Percentiles rank a stretch among this genome's conserved stretches.
These are phyloP conservation scores for Annulohypoxylon moriforme DNA, from an alignment of 495 filamentous ascomycete genomes.

Conservation along the genomic window DNA sequence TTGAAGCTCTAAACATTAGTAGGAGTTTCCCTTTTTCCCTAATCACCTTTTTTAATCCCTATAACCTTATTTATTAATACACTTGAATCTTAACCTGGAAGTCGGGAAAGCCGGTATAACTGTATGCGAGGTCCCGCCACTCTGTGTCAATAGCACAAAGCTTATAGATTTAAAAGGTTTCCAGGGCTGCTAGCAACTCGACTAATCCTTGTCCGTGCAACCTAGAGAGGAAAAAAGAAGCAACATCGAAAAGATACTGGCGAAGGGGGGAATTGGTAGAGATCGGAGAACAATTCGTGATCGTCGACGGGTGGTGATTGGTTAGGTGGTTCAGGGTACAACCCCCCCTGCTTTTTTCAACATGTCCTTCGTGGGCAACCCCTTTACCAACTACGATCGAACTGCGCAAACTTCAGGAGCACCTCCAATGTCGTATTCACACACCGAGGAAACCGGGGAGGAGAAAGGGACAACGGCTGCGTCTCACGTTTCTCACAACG, in stretches of 20 bases:
- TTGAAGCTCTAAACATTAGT: background rate
- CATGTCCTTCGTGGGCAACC: constrained; percentile 58
- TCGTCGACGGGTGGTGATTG: background rate
- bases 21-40: background rate
- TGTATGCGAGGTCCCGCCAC: background rate
- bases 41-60: background rate
- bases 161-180: background rate
- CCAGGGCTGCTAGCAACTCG: background rate
- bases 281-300: background rate
- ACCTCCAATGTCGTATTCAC: constrained; percentile 21
- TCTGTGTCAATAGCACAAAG: background rate
- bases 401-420: constrained; percentile 53
- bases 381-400: constrained; percentile 59
- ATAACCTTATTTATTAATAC: constrained; percentile 14
- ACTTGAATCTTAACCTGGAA: background rate
- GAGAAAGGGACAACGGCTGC: background rate
- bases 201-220: background rate
- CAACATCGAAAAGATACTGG: background rate
- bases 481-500: constrained; percentile 18
- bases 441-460: constrained; percentile 30
- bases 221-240: background rate
- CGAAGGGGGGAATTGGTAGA: background rate
- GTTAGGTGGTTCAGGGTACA: background rate
- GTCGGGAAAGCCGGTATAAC: background rate
- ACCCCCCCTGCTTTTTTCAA: background rate